These are phyloP conservation scores for Straminergon stramineum DNA, from an alignment of 225 moss, liverwort and hornwort species.

Conservation along the genomic window DNA sequence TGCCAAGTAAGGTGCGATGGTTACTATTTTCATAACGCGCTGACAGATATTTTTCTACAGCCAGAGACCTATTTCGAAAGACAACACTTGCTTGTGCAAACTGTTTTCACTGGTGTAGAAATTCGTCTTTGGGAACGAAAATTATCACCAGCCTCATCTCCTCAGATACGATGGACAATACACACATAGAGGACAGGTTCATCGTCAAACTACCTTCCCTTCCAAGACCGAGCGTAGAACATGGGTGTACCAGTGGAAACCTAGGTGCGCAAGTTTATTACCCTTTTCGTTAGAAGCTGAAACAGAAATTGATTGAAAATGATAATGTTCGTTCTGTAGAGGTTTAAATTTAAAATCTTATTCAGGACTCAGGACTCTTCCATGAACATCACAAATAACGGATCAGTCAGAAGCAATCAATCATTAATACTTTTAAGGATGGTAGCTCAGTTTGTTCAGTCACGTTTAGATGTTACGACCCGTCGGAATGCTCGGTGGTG, in stretches of 20 bases:
- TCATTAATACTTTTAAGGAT: not conserved
- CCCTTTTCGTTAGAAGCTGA: not conserved
- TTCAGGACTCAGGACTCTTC: not conserved
- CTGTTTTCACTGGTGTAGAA: not conserved
- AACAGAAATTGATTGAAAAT: not conserved
- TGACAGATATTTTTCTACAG: not conserved
- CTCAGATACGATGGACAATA: not conserved
- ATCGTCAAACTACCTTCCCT: not conserved
- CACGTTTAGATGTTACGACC: not conserved
- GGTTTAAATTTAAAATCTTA: not conserved
- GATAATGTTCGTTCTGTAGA: not conserved
- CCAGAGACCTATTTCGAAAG: not conserved
- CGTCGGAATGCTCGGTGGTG: not conserved
- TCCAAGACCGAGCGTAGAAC: not conserved
- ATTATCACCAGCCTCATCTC: not conserved
- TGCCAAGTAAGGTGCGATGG: not conserved
- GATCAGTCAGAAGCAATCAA: not conserved
- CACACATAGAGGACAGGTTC: not conserved
- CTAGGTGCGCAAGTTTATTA: not conserved
- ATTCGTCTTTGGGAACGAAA: not conserved
- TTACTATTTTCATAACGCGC: not conserved
- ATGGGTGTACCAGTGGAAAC: not conserved
- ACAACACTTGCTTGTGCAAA: not conserved
- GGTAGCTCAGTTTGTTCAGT: not conserved
- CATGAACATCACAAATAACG: not conserved